These are phyloP conservation scores for Fusarium sp. DNA, from an alignment of 2,329 filamentous ascomycete species.

Conservation along the genomic window DNA sequence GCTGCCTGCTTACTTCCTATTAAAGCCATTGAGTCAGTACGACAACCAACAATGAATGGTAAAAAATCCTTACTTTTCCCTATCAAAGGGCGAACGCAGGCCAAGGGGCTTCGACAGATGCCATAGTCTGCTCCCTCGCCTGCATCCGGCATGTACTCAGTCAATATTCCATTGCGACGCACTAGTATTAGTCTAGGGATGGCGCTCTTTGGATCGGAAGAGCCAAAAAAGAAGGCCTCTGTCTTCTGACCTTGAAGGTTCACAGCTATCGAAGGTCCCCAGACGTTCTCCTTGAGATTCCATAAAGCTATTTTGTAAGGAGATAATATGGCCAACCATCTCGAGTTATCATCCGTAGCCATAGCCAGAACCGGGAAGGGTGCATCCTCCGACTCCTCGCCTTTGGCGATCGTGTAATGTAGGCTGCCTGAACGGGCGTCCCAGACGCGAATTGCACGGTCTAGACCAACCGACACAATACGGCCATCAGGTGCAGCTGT, in stretches of 20 bases:
- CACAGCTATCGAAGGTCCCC: conserved; percentile 66
- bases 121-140: conserved; percentile 56
- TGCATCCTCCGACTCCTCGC: conserved; percentile 56
- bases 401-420: conserved; percentile 57
- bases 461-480: conserved; percentile 76
- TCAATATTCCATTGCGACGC: conserved; percentile 72
- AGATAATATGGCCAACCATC: conserved; percentile 75
- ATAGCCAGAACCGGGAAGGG: conserved; percentile 72
- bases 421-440: conserved; percentile 61
- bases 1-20: conserved; percentile 28
- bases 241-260: conserved; percentile 66
- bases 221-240: conserved; percentile 73
- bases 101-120: conserved; percentile 65
- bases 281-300: conserved; percentile 68
- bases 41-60: background rate
- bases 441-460: conserved; percentile 76
- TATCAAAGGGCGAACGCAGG: conserved; percentile 61
- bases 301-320: conserved; percentile 70
- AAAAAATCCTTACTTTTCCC: conserved; percentile 56
- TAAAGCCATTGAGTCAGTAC: background rate
- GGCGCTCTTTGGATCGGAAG: conserved; percentile 50
- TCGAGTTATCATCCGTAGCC: conserved; percentile 72
- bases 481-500: conserved; percentile 71
- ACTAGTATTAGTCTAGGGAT: conserved; percentile 69
- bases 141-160: conserved; percentile 65